Conservation (phyloP, 2,329 filamentous ascomycete species). For the Fusarium buharicum region DNA sequence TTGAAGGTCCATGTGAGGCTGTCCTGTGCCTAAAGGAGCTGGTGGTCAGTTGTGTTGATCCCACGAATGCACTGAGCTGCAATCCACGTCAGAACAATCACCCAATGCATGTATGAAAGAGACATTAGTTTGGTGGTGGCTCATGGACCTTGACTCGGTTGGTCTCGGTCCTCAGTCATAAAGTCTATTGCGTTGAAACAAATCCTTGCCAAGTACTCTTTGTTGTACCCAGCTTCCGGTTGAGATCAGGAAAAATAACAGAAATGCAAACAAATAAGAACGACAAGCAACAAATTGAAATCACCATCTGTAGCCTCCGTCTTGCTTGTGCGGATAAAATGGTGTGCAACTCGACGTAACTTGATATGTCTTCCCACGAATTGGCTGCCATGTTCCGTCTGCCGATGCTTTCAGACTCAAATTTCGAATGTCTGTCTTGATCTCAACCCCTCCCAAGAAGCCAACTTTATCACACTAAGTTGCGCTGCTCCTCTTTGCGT, state of each 20-base stretch:
- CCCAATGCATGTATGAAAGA: conserved; percentile 11
- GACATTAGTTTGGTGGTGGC: conserved; percentile 36
- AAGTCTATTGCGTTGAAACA: conserved; percentile 41
- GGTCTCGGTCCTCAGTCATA: conserved; percentile 43
- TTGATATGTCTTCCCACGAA: conserved; percentile 5
- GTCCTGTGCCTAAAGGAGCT: conserved; percentile 5
- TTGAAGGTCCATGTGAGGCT: neutral
- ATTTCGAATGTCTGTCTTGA: conserved; percentile 13
- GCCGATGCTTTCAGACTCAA: conserved; percentile 26
- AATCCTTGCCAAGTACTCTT: conserved; percentile 22
- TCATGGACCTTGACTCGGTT: conserved; percentile 42
- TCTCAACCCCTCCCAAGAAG: conserved; percentile 19
- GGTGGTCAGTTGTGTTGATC: neutral
- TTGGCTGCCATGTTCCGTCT: conserved; percentile 11
- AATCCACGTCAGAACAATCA: conserved; percentile 26
- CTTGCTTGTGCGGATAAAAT: conserved; percentile 15
- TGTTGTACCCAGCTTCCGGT: conserved; percentile 15
- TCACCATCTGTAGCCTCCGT: conserved; percentile 26
- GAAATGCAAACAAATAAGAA: conserved; percentile 20
- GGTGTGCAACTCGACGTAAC: conserved; percentile 6
- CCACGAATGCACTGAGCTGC: neutral
- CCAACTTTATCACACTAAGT: conserved; percentile 11
- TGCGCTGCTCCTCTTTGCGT: conserved; percentile 22
- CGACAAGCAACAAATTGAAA: conserved; percentile 32
- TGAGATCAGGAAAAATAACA: conserved; percentile 34